Evolutionary conservation across 257 asterid genomes (phyloP).

Genomic region (Primulina tabacum): DNA sequence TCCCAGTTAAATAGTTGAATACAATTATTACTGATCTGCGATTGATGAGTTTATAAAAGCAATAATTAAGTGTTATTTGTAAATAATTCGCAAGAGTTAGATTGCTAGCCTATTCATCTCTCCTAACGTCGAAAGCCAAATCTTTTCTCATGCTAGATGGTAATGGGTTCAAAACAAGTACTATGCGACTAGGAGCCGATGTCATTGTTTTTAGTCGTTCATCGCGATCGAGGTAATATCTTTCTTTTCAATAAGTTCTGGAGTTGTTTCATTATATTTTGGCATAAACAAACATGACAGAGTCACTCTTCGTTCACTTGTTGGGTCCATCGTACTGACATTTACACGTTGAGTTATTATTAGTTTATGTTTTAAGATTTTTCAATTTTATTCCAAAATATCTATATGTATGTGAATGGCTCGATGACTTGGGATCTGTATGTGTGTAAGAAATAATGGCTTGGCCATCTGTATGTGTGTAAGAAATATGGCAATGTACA

Average conservation of each 20-base stretch:
- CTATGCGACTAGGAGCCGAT: conserved; percentile 95
- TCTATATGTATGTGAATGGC: conserved; percentile 10
- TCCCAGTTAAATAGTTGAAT: conserved; percentile 21
- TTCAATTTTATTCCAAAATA: conserved; percentile 14
- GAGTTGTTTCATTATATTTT: conserved; percentile 22
- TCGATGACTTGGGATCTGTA: conserved; percentile 18
- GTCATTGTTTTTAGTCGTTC: conserved; percentile 82
- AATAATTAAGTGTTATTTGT: conserved; percentile 18
- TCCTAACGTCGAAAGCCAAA: conserved; percentile 26
- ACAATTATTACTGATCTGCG: not conserved
- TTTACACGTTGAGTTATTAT: not conserved
- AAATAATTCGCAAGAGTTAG: not conserved
- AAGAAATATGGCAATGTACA: conserved; percentile 7
- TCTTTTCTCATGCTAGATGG: conserved; percentile 58
- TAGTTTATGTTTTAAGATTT: conserved; percentile 7
- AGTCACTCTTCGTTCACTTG: conserved; percentile 11
- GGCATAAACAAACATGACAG: conserved; percentile 1
- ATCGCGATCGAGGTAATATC: conserved; percentile 57
- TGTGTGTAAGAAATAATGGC: conserved; percentile 14
- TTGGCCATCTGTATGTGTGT: conserved; percentile 20
- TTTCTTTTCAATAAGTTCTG: conserved; percentile 20
- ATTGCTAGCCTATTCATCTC: not conserved
- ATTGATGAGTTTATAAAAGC: conserved; percentile 7
- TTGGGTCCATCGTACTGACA: conserved; percentile 18
- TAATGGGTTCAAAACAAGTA: conserved; percentile 96